phyloP scores from a whole-genome alignment of 2,329 filamentous ascomycete genomes.

The Tympanopsis confertula region DNA sequence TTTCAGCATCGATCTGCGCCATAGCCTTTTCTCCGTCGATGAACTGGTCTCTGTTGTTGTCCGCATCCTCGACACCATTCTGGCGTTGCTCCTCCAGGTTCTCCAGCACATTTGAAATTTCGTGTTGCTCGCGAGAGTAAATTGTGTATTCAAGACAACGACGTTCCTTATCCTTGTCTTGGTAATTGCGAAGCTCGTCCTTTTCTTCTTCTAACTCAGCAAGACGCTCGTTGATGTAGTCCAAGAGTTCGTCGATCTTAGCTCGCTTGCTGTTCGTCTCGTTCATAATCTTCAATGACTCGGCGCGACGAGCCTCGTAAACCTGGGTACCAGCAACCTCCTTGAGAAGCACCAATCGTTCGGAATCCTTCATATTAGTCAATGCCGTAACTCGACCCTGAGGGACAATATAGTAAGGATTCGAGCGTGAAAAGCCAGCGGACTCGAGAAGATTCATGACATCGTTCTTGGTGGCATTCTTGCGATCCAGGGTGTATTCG shows the following conservation, averaged over 20 bases:
- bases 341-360: constrained; percentile 80
- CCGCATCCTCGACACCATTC: constrained; percentile 72
- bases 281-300: constrained; percentile 91
- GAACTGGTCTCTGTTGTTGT: constrained; percentile 68
- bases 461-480: constrained; percentile 87
- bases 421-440: constrained; percentile 90
- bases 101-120: constrained; percentile 66
- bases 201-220: constrained; percentile 91
- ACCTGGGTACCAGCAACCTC: constrained; percentile 97
- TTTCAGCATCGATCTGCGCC: constrained; percentile 63
- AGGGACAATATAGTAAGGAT: constrained; percentile 98
- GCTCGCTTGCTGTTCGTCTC: constrained; percentile 89
- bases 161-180: constrained; percentile 87
- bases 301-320: constrained; percentile 81
- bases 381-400: constrained; percentile 90
- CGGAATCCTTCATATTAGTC: constrained; percentile 97
- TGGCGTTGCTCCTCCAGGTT: constrained; percentile 73
- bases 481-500: constrained; percentile 94
- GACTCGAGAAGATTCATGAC: constrained; percentile 93
- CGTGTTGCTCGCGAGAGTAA: constrained; percentile 77
- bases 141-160: constrained; percentile 90
- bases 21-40: constrained; percentile 71
- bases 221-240: constrained; percentile 83
- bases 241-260: constrained; percentile 86
- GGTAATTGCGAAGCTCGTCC: constrained; percentile 83